Conservation (phyloP, 306 rosid species). For the Rosa lucieae region DNA sequence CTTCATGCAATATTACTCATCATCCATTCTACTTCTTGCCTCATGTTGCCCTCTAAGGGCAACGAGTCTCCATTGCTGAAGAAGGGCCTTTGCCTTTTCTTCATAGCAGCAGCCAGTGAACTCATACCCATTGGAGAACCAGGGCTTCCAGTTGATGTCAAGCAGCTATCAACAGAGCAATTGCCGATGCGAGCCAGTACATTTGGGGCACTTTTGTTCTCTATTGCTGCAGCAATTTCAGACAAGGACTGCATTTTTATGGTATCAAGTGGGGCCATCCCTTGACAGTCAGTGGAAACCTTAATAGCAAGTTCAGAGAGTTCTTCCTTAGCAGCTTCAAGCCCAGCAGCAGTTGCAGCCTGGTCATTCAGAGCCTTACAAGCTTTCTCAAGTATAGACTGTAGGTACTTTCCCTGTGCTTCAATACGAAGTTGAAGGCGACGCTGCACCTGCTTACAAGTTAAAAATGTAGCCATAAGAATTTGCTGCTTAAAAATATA, state of each 20-base stretch:
- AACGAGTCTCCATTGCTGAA: conserved; percentile 42
- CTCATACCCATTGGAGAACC: conserved; percentile 42
- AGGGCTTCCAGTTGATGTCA: conserved; percentile 47
- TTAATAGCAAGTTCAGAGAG: conserved; percentile 53
- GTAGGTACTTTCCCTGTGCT: conserved; percentile 61
- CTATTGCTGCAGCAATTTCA: conserved; percentile 37
- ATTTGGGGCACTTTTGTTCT: conserved; percentile 26
- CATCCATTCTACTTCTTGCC: conserved; percentile 57
- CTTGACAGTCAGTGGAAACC: conserved; percentile 41
- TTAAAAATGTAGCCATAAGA: conserved; percentile 2
- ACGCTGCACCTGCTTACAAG: conserved; percentile 49
- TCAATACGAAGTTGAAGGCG: conserved; percentile 61
- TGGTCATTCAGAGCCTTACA: conserved; percentile 46
- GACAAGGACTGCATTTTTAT: conserved; percentile 37
- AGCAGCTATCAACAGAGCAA: conserved; percentile 47
- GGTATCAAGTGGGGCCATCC: conserved; percentile 30
- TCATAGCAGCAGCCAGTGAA: conserved; percentile 31
- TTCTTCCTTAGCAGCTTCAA: conserved; percentile 55
- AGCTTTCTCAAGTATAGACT: conserved; percentile 62
- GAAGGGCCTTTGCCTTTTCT: conserved; percentile 49
- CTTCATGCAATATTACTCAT: conserved; percentile 50
- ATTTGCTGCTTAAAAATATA: background rate
- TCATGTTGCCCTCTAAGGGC: conserved; percentile 40
- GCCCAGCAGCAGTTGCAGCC: conserved; percentile 39
- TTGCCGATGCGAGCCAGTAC: conserved; percentile 37